These are phyloP conservation scores for Hymenoscyphus occultus DNA, from an alignment of 2,329 filamentous ascomycete genomes.

Conservation along the genomic window DNA sequence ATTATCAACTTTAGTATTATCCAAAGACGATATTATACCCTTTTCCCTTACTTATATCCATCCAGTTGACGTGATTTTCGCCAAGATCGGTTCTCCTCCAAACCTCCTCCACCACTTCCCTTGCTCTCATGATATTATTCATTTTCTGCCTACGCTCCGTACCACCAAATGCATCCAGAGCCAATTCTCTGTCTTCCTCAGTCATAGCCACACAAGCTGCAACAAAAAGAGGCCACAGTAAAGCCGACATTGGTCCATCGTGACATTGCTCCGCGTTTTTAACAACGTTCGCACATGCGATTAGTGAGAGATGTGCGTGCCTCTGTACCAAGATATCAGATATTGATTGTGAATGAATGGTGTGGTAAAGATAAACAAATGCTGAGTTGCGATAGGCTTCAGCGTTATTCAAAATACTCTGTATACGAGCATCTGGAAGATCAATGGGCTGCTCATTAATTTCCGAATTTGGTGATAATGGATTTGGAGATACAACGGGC, in stretches of 20 bases:
- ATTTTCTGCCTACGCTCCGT: constrained; percentile 59
- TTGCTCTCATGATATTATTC: constrained; percentile 61
- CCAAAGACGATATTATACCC: constrained; percentile 60
- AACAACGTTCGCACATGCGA: constrained; percentile 55
- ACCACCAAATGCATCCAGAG: constrained; percentile 50
- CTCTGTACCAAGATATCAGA: constrained; percentile 50
- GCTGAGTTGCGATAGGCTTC: constrained; percentile 51
- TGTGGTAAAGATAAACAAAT: constrained; percentile 44
- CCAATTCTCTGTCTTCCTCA: constrained; percentile 49
- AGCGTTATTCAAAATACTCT: constrained; percentile 43
- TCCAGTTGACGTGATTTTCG: constrained; percentile 41
- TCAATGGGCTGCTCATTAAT: constrained; percentile 9
- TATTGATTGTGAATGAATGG: constrained; percentile 43
- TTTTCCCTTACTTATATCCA: constrained; percentile 55
- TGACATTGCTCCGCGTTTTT: constrained; percentile 39
- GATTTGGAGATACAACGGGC: constrained; percentile 47
- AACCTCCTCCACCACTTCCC: constrained; percentile 59
- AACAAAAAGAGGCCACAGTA: constrained; percentile 64
- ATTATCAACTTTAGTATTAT: constrained; percentile 27
- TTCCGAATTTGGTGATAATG: background rate
- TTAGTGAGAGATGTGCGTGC: constrained; percentile 49
- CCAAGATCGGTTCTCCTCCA: constrained; percentile 52
- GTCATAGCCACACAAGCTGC: constrained; percentile 57
- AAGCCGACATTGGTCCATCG: constrained; percentile 57
- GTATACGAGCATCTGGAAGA: constrained; percentile 24